Evolutionary conservation across 208 protist genomes (phyloP).

Genomic region (Naegleria gruberi): DNA sequence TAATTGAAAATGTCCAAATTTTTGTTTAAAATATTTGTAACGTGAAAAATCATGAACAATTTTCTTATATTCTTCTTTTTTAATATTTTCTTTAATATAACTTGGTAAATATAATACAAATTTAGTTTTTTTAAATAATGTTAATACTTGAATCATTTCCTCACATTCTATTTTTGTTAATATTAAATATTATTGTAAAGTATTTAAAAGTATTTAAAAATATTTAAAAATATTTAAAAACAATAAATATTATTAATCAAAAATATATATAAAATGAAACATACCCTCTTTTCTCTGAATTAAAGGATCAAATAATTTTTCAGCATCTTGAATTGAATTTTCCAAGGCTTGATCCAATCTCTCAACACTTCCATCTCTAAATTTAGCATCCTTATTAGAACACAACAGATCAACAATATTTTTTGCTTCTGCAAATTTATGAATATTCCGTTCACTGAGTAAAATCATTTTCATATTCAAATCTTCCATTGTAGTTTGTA

Average conservation of each 20-base stretch:
- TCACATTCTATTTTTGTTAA: not conserved
- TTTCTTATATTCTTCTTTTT: constrained; percentile 12
- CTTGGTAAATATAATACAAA: not conserved
- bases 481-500: not conserved
- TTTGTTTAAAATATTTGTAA: not conserved
- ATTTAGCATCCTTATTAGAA: not conserved
- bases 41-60: not conserved
- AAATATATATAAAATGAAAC: no score
- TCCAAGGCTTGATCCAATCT: not conserved
- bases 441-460: not conserved
- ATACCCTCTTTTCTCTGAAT: constrained; percentile 4
- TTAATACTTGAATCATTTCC: not conserved
- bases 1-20: not conserved
- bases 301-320: not conserved
- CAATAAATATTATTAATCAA: no score
- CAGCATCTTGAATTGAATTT: not conserved
- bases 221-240: not conserved
- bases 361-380: not conserved
- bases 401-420: not conserved
- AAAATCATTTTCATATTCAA: constrained; percentile 6
- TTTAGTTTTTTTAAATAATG: not conserved
- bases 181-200: no score
- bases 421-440: not conserved
- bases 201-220: no score
- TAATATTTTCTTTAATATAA: not conserved